Conservation (phyloP, 805 yeast species). For the Debaryomyces tyrocola region DNA sequence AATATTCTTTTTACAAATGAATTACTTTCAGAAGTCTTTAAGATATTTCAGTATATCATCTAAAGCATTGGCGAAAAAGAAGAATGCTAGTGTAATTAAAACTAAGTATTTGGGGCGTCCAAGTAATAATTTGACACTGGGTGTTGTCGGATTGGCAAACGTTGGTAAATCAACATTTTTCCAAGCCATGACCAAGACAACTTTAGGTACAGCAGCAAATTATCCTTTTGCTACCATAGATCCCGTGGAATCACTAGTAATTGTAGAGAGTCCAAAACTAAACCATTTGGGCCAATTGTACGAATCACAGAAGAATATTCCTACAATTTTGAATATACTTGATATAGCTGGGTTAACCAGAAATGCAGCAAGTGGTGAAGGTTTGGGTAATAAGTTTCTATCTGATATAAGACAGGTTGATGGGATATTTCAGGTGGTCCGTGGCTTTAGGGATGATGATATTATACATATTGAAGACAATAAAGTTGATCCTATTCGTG, state of each 20-base stretch:
- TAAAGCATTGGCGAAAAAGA: conserved; percentile 2
- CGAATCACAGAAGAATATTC: conserved; percentile 49
- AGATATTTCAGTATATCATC: background rate
- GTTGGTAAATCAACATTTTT: conserved; percentile 50
- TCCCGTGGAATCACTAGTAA: conserved; percentile 62
- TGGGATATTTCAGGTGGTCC: conserved; percentile 67
- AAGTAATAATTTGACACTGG: conserved; percentile 27
- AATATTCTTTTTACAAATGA: background rate
- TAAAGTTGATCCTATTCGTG: conserved; percentile 60
- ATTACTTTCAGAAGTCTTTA: background rate
- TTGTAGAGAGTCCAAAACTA: conserved; percentile 52
- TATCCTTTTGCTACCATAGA: conserved; percentile 77
- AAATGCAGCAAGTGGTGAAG: conserved; percentile 65
- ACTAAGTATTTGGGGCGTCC: conserved; percentile 29
- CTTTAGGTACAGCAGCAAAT: conserved; percentile 55
- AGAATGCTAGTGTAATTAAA: background rate
- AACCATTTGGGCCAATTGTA: conserved; percentile 49
- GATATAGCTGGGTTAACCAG: conserved; percentile 73
- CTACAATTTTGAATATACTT: conserved; percentile 56
- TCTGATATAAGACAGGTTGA: conserved; percentile 70
- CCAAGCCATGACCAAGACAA: conserved; percentile 58
- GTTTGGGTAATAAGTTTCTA: conserved; percentile 72
- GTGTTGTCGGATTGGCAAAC: conserved; percentile 64
- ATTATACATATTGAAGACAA: conserved; percentile 65
- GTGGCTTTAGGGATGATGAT: conserved; percentile 64